Percentiles rank a stretch among this genome's conserved stretches.
phyloP scores from a whole-genome alignment of 805 yeast species.

The Candida xyloterini region DNA sequence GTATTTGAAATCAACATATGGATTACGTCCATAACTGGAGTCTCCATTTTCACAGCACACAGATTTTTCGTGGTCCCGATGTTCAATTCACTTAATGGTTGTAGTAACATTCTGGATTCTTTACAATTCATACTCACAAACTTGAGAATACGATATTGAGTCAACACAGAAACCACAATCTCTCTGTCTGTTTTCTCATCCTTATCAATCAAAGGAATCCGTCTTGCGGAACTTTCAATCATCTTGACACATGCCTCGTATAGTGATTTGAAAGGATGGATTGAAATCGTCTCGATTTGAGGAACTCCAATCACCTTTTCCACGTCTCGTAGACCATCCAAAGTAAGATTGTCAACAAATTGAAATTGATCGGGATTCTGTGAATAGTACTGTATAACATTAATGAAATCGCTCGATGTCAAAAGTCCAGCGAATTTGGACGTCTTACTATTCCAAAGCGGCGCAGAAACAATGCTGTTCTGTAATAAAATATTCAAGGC shows the following conservation, averaged over 20 bases:
- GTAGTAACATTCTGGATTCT: slow-evolving; percentile 79
- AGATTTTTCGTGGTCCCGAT: slow-evolving; percentile 57
- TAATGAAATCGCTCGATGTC: slow-evolving; percentile 89
- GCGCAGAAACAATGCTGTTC: slow-evolving; percentile 93
- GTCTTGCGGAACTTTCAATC: slow-evolving; percentile 83
- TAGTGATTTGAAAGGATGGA: slow-evolving; percentile 85
- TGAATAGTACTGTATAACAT: slow-evolving; percentile 91
- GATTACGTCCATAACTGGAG: slow-evolving; percentile 93
- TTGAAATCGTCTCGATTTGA: slow-evolving; percentile 80
- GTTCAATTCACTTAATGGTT: slow-evolving; percentile 68
- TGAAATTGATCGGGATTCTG: slow-evolving; percentile 87
- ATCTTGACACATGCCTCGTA: slow-evolving; percentile 92
- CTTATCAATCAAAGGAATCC: slow-evolving; percentile 91
- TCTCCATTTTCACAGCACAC: slow-evolving; percentile 81
- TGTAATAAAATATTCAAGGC: slow-evolving; percentile 86
- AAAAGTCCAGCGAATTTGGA: slow-evolving; percentile 91
- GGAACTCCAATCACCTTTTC: slow-evolving; percentile 85
- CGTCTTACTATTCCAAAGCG: slow-evolving; percentile 89
- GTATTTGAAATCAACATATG: slow-evolving; percentile 71
- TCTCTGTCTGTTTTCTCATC: slow-evolving; percentile 92
- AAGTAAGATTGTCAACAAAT: slow-evolving; percentile 77
- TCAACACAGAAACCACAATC: slow-evolving; percentile 90
- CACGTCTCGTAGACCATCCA: slow-evolving; percentile 81
- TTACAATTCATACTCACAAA: slow-evolving; percentile 95
- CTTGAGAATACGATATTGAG: slow-evolving; percentile 93